Evolutionary conservation across 257 asterid species (phyloP), one percentile per base, ranked within the genome.

Genomic region (Solanum dulcamara): DNA sequence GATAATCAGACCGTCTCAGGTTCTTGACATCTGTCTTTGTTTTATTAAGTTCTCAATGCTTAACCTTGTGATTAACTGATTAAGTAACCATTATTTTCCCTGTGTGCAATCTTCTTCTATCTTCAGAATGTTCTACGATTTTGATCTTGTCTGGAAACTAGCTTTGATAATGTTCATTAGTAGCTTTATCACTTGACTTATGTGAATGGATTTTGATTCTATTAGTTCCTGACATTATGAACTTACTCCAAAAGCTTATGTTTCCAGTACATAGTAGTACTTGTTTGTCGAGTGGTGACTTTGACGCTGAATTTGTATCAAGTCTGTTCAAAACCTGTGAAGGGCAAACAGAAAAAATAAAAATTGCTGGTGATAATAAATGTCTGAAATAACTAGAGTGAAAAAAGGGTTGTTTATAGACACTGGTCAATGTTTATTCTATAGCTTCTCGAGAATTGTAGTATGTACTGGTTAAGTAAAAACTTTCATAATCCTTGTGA

Each of bases 1-100:
- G 80, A 84, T 71, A 24, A n/a, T 84, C 50, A 84, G 81, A 85
- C 84, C 87, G 48, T 71, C 87, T 85, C 90, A 86, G 92, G 90
- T 88, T 85, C 46, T 57, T 85, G 24, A 72, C 55, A n/a, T 59
- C 38, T 11, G 24, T 59, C 67, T 1, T 72, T 48, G 10, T 46
- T 32, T 30, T 30, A 9, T 75, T 71, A 83, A 22, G 75, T 85
- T 74, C 30, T 7, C 57, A 42, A 15, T 22, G 15, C 15, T 26
- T 59, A n/a, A 85, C 4, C 55, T 22, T 10, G 17, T 24, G 66
- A 33, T 46, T 24, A 33, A 18, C 46, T 18, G 46, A 68, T 26
- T 28, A 30, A 66, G 22, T 20, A 62, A n/a, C 55, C 15, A 35
- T 14, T 51, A 8, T 71, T 55, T 30, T 60, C 26, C 55, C 57